These are phyloP conservation scores for Volutella citrinella DNA, from an alignment of 2,329 filamentous ascomycete species.

Conservation along the genomic window DNA sequence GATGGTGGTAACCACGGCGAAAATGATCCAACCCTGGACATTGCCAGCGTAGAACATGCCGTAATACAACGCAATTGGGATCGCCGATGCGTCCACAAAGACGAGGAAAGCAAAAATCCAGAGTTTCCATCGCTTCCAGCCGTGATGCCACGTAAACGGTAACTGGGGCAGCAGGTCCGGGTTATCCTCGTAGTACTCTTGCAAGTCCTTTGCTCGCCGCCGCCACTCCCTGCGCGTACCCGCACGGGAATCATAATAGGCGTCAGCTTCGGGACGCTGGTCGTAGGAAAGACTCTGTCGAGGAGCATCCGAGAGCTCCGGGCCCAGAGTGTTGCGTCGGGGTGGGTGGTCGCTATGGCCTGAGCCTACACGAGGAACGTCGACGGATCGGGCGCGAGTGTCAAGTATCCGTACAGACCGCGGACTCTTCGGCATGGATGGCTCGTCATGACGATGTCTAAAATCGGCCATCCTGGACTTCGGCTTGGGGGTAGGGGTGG, in stretches of 20 bases:
- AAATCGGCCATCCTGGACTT: too few species aligned
- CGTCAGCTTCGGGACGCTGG: constrained; percentile 30
- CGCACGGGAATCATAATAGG: constrained; percentile 40
- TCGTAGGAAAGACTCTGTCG: constrained; percentile 35
- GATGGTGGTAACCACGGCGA: constrained; percentile 52
- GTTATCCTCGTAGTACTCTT: constrained; percentile 39
- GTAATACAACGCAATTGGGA: constrained; percentile 53
- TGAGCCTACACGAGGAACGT: constrained; percentile 3
- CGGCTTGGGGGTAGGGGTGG: too few species aligned
- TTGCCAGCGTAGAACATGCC: constrained; percentile 41
- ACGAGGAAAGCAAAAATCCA: constrained; percentile 47
- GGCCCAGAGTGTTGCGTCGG: constrained; percentile 14
- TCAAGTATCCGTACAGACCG: too few species aligned
- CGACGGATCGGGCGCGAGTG: constrained; percentile 12
- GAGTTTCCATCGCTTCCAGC: constrained; percentile 39
- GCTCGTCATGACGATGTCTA: too few species aligned
- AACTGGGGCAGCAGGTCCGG: constrained; percentile 37
- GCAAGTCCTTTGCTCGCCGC: constrained; percentile 32
- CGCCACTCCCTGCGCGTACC: constrained; percentile 33
- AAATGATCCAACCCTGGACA: constrained; percentile 41
- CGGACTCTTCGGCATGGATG: too few species aligned
- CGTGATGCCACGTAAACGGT: constrained; percentile 41
- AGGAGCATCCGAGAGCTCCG: constrained; percentile 16
- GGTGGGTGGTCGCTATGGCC: constrained; percentile 10
- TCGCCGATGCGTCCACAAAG: constrained; percentile 39